Evolutionary conservation across 352 stramenopile genomes (phyloP).

Genomic region (Phytophthora tentaculata): DNA sequence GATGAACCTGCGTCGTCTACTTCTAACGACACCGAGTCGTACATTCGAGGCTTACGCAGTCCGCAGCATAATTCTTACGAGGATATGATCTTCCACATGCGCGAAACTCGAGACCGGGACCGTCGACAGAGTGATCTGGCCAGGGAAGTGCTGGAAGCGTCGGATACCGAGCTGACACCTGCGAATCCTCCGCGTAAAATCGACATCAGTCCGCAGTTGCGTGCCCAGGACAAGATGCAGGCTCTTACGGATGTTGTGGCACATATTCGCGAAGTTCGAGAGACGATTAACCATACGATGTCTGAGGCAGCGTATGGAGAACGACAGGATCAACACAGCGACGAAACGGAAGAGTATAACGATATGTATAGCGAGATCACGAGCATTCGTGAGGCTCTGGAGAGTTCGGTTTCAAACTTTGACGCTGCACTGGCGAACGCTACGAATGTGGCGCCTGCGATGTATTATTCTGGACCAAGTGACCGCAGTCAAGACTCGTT

Average conservation of each 20-base stretch:
- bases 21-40: constrained; percentile 62
- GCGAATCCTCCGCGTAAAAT: constrained; percentile 21
- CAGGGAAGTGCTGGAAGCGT: constrained; percentile 34
- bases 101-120: constrained; percentile 55
- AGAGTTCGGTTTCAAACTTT: constrained; percentile 59
- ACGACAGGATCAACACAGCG: constrained; percentile 41
- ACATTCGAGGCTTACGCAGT: constrained; percentile 50
- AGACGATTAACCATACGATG: constrained; percentile 74
- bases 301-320: constrained; percentile 50
- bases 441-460: constrained; percentile 40
- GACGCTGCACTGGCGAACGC: constrained; percentile 52
- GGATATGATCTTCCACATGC: constrained; percentile 66
- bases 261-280: constrained; percentile 66
- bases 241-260: constrained; percentile 66
- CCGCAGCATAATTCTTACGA: constrained; percentile 66
- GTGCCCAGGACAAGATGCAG: constrained; percentile 56
- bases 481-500: constrained; percentile 32
- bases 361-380: constrained; percentile 64
- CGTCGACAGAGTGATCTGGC: constrained; percentile 46
- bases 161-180: constrained; percentile 30
- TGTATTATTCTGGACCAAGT: constrained; percentile 43
- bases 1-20: constrained; percentile 54
- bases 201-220: constrained; percentile 16
- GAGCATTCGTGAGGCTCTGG: constrained; percentile 59
- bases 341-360: constrained; percentile 43